phyloP scores from a whole-genome alignment of 2,329 filamentous ascomycete species.

The Aspergillus sp. region DNA sequence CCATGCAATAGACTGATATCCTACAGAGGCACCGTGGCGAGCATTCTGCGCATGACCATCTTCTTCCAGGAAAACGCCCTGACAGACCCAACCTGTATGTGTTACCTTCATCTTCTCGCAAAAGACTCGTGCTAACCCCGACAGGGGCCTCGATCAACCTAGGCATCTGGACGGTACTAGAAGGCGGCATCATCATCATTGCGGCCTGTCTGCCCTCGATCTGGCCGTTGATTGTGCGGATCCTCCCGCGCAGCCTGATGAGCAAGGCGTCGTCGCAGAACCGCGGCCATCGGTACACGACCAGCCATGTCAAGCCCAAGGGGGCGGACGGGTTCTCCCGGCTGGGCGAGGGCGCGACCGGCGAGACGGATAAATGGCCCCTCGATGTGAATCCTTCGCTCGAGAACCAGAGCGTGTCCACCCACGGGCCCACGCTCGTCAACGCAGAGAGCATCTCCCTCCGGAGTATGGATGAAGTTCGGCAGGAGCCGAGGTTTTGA shows the following conservation, averaged over 20 bases:
- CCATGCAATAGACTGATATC: neutral
- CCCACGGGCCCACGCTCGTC: neutral
- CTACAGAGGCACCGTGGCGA: constrained; percentile 18
- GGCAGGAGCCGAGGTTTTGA: neutral
- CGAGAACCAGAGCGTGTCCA: neutral
- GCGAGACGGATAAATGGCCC: constrained; percentile 2
- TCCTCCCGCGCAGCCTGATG: constrained; percentile 4
- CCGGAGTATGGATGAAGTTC: neutral
- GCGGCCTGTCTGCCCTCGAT: constrained; percentile 20
- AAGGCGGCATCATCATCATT: constrained; percentile 22
- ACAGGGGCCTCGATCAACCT: constrained; percentile 19
- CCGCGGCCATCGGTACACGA: neutral
- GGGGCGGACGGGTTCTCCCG: constrained; percentile 4
- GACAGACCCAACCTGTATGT: constrained; percentile 18
- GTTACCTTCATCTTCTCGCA: neutral
- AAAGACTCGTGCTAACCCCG: neutral
- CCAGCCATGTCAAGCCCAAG: constrained; percentile 4
- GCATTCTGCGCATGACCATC: constrained; percentile 15
- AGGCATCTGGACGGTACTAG: constrained; percentile 18
- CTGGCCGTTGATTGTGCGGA: constrained; percentile 18
- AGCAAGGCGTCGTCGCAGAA: constrained; percentile 4
- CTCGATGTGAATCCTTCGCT: neutral
- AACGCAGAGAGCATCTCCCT: neutral
- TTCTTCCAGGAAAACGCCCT: constrained; percentile 12
- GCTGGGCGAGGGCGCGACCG: neutral